Percentiles rank a stretch among this genome's conserved stretches.
Conservation (phyloP, 129 eudicot species). For the Artemisia argyi region DNA sequence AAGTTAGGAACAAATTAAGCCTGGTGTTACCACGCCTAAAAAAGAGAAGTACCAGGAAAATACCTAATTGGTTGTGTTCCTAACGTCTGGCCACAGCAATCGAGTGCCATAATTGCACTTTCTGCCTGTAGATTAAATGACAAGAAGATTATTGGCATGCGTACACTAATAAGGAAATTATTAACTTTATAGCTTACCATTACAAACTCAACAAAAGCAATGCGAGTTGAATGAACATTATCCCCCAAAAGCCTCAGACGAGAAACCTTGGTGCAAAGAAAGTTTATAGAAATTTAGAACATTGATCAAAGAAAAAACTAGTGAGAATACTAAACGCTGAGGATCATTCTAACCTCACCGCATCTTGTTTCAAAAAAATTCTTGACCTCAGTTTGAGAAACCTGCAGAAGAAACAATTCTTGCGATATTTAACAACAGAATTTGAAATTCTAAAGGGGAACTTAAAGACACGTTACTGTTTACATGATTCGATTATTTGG, state of each 20-base stretch:
- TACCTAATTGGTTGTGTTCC: conserved; percentile 91
- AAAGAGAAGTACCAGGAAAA: neutral
- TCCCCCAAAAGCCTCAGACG: conserved; percentile 98
- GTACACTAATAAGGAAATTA: neutral
- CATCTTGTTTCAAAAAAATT: conserved; percentile 89
- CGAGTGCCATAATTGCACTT: conserved; percentile 88
- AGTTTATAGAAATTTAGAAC: neutral
- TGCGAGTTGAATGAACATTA: conserved; percentile 88
- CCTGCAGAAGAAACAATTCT: conserved; percentile 38
- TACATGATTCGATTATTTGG: neutral
- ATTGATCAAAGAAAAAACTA: neutral
- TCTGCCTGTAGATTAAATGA: conserved; percentile 59
- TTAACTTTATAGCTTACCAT: conserved; percentile 39
- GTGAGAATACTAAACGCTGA: neutral
- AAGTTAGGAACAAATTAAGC: neutral
- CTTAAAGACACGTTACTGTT: neutral
- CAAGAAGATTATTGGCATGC: neutral
- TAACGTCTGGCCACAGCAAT: conserved; percentile 84
- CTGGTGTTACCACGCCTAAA: neutral
- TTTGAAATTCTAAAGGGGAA: neutral
- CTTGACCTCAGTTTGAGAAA: conserved; percentile 90
- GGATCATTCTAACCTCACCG: conserved; percentile 67
- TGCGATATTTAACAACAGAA: neutral
- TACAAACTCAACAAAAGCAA: conserved; percentile 95
- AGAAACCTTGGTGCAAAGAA: conserved; percentile 61